phyloP scores from a whole-genome alignment of 441 rosid species.

The Mallotus japonicus region DNA sequence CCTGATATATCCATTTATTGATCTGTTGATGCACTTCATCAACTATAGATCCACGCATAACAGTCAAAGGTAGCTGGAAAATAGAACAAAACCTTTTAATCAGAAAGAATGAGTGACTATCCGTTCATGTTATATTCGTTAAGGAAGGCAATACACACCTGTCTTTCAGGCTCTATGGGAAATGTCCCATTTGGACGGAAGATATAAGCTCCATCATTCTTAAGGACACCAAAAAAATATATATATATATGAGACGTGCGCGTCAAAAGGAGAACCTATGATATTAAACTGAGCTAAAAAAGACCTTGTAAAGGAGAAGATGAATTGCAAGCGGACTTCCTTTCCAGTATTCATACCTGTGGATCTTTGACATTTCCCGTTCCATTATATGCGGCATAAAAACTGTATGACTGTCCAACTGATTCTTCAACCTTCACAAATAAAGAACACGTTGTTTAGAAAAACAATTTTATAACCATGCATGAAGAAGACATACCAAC shows the following conservation, averaged over 20 bases:
- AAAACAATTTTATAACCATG: constrained; percentile 1
- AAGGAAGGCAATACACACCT: constrained; percentile 47
- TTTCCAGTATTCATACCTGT: constrained; percentile 52
- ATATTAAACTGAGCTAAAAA: constrained; percentile 18
- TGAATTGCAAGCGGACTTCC: constrained; percentile 17
- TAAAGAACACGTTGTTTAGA: constrained; percentile 12
- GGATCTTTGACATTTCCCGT: constrained; percentile 55
- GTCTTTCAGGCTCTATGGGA: constrained; percentile 53
- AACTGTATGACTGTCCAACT: constrained; percentile 65
- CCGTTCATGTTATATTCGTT: constrained; percentile 11
- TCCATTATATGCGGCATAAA: constrained; percentile 75
- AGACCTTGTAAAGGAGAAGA: constrained; percentile 5
- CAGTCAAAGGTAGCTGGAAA: constrained; percentile 67
- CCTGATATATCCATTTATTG: constrained; percentile 95
- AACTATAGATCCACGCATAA: constrained; percentile 68
- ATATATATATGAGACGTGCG: constrained; percentile 12
- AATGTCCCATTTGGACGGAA: constrained; percentile 96
- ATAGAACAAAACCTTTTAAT: constrained; percentile 22
- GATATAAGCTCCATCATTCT: constrained; percentile 93
- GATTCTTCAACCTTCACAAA: constrained; percentile 62
- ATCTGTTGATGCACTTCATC: constrained; percentile 89
- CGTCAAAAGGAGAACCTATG: constrained; percentile 13
- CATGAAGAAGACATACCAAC: not conserved
- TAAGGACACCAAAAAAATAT: constrained; percentile 11
- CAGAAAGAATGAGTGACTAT: constrained; percentile 17